Base-by-base conservation (phyloP, 805 yeast species). In the Starmerella floricola region DNA sequence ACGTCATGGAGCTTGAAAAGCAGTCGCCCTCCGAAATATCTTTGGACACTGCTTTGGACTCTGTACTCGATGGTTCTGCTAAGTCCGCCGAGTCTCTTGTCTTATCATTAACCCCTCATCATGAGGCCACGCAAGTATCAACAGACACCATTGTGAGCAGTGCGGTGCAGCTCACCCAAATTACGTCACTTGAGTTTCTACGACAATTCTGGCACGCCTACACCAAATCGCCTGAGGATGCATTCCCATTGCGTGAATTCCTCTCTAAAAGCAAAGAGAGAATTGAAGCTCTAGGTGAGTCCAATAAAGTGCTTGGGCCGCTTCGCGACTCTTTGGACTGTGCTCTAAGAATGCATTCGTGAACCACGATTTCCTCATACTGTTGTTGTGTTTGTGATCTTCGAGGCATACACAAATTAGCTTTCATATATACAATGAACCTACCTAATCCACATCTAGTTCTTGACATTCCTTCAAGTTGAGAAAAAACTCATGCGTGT, bases 141-240 rank as follows among this genome's bases (percentile, higher is more conserved):
- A 4, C 16, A 11, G 33, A 38, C 21, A 31, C 29, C 24, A 8
- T 23, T 17, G 36, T 46, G 2, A 26, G 41, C 23, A 42, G 36
- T 13, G 68, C 66, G n/a, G 42, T 81, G 29, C 62, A 77, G 38
- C 59, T 79, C 32, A 67, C 79, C 13, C 87, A 82, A 55, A 73
- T 79, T 1, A 79, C 91, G 0, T 74, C 87, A 2, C 68, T 78
- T 29, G 93, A 81, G 57, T 82, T 81, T 55, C 60, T 82, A 31
- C 72, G 75, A 44, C 93, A 81, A 57, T 82, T 80, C 57, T 82
- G 87, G 80, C 56, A 42, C 19, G 50, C 48, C 2, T 38, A 40
- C 31, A 10, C 39, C 11, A 30, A 45, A 16, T n/a, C 24, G 8
- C 30, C 17, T 4, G 29, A 69, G 1, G 72, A 38, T 68, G 71